Base-by-base conservation (phyloP, 129 eudicot genomes). In the Arctium lappa region DNA sequence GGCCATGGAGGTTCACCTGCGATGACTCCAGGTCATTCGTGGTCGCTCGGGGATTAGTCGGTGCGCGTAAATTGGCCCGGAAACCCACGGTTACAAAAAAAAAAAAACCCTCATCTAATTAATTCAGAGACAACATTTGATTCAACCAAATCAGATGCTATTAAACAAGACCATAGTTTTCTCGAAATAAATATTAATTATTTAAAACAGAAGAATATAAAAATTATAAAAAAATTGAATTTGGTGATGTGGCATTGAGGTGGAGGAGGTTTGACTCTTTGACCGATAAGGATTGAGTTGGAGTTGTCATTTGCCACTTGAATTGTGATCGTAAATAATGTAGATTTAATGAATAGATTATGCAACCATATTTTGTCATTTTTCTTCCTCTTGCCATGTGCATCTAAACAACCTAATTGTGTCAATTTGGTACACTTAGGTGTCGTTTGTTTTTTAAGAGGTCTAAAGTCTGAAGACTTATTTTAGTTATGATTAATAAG, bases 221-320 rank as follows among this genome's bases (percentile, higher is more conserved):
- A 77, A 77, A n/a, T 7, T 50, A 13, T 16, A 71, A 69, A 56
- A 72, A 8, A 72, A 71, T 22, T 72, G 69, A 39, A 39, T 36
- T 39, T 32, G 79, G 29, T 68, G 78, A 83, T 77, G 86, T 83
- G 86, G 86, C 79, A 78, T 56, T 72, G 83, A 83, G 74, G 79
- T 83, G 86, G 86, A 72, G 0, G 27, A 78, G 37, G 83, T 71
- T 77, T 77, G 86, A 77, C 68, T 70, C 73, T 18, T 83, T 69
- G 82, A 69, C 78, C 30, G 8, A 30, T 5, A n/a, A 77, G 63
- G 83, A 83, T 83, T 60, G 72, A 60, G 69, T 71, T 78, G 63
- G 74, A 78, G 86, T 72, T 78, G 82, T 83, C 86, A 56, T 83
- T 83, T 77, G 82, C 79, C 73, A 83, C 79, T 83, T 83, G 86